Conservation (phyloP, 1,139 yeast species). For the Taphrina sp. region DNA sequence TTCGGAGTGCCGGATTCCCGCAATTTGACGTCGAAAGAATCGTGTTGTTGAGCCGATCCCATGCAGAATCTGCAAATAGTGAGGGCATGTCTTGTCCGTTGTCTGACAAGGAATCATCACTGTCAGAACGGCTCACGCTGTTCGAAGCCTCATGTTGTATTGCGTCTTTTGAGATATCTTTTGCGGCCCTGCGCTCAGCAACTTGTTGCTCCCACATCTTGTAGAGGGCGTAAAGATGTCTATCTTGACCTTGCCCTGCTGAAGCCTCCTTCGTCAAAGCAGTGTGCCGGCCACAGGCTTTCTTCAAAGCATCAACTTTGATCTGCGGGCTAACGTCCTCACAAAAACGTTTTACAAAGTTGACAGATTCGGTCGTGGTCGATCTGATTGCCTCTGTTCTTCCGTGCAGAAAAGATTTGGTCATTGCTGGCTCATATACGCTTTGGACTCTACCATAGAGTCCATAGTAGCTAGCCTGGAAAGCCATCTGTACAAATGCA, state of each 20-base stretch:
- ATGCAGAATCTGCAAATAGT: constrained; percentile 75
- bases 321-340: constrained; percentile 63
- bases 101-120: constrained; percentile 37
- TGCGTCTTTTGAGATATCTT: background rate
- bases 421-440: constrained; percentile 96
- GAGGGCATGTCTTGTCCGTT: constrained; percentile 51
- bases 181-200: constrained; percentile 13
- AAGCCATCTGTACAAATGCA: constrained; percentile 91
- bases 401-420: constrained; percentile 80
- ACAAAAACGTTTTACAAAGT: constrained; percentile 80
- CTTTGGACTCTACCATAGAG: constrained; percentile 90
- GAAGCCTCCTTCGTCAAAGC: constrained; percentile 67
- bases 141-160: background rate
- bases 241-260: constrained; percentile 80
- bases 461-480: constrained; percentile 90
- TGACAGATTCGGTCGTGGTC: constrained; percentile 74
- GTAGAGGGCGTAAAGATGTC: constrained; percentile 82
- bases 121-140: constrained; percentile 27
- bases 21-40: constrained; percentile 65
- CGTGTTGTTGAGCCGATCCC: constrained; percentile 67
- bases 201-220: constrained; percentile 74
- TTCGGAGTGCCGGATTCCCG: constrained; percentile 82
- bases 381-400: constrained; percentile 89
- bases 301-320: constrained; percentile 60
- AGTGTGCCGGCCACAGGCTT: constrained; percentile 71